Evolutionary conservation across 2,329 filamentous ascomycete genomes (phyloP).

Genomic region (Pyrenophora tritici-repentis): DNA sequence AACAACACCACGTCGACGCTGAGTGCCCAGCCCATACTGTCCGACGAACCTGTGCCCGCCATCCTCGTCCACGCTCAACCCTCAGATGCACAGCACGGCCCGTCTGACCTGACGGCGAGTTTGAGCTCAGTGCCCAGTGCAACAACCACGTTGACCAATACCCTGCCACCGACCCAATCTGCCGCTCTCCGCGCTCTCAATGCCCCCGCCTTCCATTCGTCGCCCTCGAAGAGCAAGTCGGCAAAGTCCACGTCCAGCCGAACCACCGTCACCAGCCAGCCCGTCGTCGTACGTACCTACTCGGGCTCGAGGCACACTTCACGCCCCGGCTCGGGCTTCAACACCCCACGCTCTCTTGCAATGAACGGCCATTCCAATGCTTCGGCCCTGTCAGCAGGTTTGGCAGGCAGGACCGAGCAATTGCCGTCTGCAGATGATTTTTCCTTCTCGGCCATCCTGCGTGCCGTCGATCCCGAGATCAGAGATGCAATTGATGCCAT

Average conservation of each 20-base stretch:
- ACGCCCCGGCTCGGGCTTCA: conserved; percentile 39
- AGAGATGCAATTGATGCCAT: conserved; percentile 64
- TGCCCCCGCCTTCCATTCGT: conserved; percentile 45
- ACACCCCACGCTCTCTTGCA: conserved; percentile 38
- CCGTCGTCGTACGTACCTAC: conserved; percentile 52
- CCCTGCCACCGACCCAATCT: conserved; percentile 44
- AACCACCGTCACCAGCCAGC: conserved; percentile 49
- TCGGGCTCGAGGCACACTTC: conserved; percentile 43
- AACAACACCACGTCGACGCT: conserved; percentile 27
- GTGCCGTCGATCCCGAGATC: conserved; percentile 63
- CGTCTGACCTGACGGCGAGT: conserved; percentile 40
- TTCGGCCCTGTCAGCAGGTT: conserved; percentile 39
- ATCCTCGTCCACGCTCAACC: conserved; percentile 40
- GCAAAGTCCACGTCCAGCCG: conserved; percentile 47
- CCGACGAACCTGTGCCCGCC: conserved; percentile 23
- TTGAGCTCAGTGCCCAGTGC: conserved; percentile 42
- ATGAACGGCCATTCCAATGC: conserved; percentile 36
- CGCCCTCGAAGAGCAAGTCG: conserved; percentile 37
- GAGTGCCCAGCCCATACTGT: conserved; percentile 17
- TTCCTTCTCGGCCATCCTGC: conserved; percentile 61
- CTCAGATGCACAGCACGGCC: conserved; percentile 33
- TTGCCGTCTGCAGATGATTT: conserved; percentile 58
- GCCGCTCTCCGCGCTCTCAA: conserved; percentile 47
- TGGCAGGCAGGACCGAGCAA: conserved; percentile 33
- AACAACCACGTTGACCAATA: conserved; percentile 45